Base-by-base conservation (phyloP, 139 green algal genomes). In the Chlamydomonas eustigma region DNA sequence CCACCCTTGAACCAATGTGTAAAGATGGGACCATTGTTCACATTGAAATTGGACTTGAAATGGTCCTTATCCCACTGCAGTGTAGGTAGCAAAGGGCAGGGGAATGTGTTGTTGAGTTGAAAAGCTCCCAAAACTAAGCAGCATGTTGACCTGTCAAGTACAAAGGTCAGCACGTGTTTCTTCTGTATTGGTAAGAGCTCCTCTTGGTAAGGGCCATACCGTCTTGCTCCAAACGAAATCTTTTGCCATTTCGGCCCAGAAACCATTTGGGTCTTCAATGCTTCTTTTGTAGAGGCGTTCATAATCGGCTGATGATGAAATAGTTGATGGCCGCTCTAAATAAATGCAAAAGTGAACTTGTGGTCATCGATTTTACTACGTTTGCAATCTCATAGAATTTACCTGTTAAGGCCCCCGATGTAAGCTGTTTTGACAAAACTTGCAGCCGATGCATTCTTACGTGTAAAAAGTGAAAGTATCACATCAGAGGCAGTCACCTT, bases 181-280 rank as follows among this genome's bases (percentile, higher is more conserved):
- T 28, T 58, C 22, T 12, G 44, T 58, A 28, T 12, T 12, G 44
- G 44, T 22, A 58, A 22, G 44, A 22, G 22, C 12, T 12, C 12
- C 44, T 28, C 12, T 22, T 58, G 12, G 44, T 28, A 22, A 58
- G 44, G 12, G 44, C 22, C 12, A 12, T 12, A 22, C 65, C 31
- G 8, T 33, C 64, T 87, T 92, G 12, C 93, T 76, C 91, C 92
- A 97, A 74, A 92, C 64, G 73, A 93, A 94, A 12, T 90, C 50
- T 36, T 76, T 28, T 1, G 91, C 91, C 4, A 95, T 84, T 6
- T 87, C 78, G 31, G 72, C 85, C 92, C 92, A 97, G 78, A 97
- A 97, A 3, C 12, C 80, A 35, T 87, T 89, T 6, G 92, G 92
- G 52, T 96, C 82, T 64, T 90, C 80, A 24, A 97, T 78, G 28